Percentiles rank a stretch among this genome's conserved stretches.
Evolutionary conservation across 345 rosid species (phyloP).

Genomic region (Alliaria petiolata): DNA sequence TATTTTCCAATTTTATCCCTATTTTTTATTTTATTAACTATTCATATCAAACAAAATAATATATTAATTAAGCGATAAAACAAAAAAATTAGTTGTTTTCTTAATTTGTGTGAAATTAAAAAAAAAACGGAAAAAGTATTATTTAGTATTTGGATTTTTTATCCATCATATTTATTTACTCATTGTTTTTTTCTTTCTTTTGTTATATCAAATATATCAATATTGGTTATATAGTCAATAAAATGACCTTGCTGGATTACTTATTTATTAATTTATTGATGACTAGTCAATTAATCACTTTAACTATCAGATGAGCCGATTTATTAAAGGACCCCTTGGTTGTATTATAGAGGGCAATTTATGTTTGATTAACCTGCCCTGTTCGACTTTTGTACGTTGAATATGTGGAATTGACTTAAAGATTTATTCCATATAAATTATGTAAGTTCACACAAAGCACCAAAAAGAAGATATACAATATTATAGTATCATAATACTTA

Average conservation of each 20-base stretch:
- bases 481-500: not conserved
- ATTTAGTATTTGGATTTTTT: not conserved
- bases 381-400: not conserved
- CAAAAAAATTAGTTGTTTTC: too few species aligned
- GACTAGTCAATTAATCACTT: not conserved
- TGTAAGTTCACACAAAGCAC: not conserved
- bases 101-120: too few species aligned
- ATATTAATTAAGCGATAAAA: too few species aligned
- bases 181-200: too few species aligned
- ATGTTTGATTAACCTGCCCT: not conserved
- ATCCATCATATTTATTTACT: too few species aligned
- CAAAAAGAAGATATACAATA: not conserved
- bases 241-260: not conserved
- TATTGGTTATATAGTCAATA: too few species aligned
- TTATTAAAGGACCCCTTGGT: not conserved
- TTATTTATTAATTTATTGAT: not conserved
- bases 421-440: not conserved
- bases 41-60: too few species aligned
- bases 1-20: too few species aligned
- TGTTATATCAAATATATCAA: too few species aligned
- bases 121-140: too few species aligned
- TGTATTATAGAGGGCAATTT: not conserved
- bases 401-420: not conserved
- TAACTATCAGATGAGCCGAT: not conserved
- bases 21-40: too few species aligned